Conservation (phyloP, 2,329 filamentous ascomycete species). For the Ceratocystis alfenasii region DNA sequence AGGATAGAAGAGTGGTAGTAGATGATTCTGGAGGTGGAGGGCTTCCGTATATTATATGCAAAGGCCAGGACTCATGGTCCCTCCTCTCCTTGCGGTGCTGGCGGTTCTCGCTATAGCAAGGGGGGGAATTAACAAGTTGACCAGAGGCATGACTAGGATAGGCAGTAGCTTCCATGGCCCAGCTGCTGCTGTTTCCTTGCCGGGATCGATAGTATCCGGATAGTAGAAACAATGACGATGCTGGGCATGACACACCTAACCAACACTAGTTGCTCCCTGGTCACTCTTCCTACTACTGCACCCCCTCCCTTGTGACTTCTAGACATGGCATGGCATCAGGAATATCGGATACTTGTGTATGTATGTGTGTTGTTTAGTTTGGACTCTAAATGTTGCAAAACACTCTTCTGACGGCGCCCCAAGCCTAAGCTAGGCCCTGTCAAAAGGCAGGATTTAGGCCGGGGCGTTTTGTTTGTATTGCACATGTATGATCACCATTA, state of each 20-base stretch:
- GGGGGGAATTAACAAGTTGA: not conserved
- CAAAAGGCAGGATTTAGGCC: not conserved
- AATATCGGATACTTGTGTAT: not conserved
- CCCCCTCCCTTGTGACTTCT: not conserved
- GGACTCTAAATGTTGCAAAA: conserved; percentile 15
- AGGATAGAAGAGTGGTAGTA: conserved; percentile 9
- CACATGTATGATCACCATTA: conserved; percentile 19
- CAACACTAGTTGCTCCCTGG: not conserved
- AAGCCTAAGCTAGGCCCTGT: not conserved
- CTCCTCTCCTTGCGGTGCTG: not conserved
- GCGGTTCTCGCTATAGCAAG: not conserved
- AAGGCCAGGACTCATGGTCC: not conserved
- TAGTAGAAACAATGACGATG: conserved; percentile 5
- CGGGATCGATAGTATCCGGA: not conserved
- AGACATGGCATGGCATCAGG: not conserved
- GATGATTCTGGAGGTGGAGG: not conserved
- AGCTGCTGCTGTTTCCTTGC: not conserved
- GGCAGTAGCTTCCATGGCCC: not conserved
- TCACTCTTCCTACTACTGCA: not conserved
- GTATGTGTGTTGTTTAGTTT: not conserved
- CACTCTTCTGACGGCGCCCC: conserved; percentile 19
- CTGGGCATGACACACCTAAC: not conserved
- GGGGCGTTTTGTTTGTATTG: conserved; percentile 7
- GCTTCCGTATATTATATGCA: conserved; percentile 9
- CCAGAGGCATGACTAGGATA: too few species aligned